A percentile compares a stretch with the other conserved stretches of the same genome.
Conservation (phyloP, 2,329 filamentous ascomycete species). For the Sphaerulina populicola region DNA sequence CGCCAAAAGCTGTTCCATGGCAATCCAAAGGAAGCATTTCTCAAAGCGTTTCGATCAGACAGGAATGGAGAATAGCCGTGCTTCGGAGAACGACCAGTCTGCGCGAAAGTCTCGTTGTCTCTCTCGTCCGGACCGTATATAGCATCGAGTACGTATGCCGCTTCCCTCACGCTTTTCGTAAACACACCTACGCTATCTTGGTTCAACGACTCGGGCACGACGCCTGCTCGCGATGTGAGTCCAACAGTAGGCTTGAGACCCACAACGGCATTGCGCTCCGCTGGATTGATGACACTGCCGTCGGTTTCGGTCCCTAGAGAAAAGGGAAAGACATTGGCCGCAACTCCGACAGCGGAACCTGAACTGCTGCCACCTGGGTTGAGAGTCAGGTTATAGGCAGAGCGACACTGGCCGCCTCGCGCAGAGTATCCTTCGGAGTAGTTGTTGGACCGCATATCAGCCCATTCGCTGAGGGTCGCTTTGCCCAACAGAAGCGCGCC, state of each 20-base stretch:
- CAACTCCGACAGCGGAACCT: conserved; percentile 57
- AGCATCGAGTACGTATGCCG: conserved; percentile 55
- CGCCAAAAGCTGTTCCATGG: conserved; percentile 67
- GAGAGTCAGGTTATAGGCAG: conserved; percentile 59
- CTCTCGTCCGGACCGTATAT: conserved; percentile 57
- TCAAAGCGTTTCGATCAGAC: conserved; percentile 46
- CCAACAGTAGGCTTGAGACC: conserved; percentile 72
- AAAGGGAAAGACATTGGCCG: conserved; percentile 55
- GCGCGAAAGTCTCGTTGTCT: conserved; percentile 59
- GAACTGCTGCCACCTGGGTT: conserved; percentile 63
- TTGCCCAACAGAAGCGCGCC: conserved; percentile 65
- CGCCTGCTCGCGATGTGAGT: conserved; percentile 52
- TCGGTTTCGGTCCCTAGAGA: conserved; percentile 68
- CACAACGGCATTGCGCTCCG: conserved; percentile 59
- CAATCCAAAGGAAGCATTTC: conserved; percentile 58
- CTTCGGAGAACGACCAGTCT: conserved; percentile 47
- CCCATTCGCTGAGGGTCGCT: conserved; percentile 64
- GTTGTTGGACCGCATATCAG: conserved; percentile 58
- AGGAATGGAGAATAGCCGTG: conserved; percentile 53
- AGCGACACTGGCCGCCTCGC: conserved; percentile 56
- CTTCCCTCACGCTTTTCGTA: conserved; percentile 61
- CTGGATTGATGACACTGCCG: conserved; percentile 60
- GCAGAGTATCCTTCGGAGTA: conserved; percentile 61
- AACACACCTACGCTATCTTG: conserved; percentile 64
- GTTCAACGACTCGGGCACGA: conserved; percentile 56